Evolutionary conservation across 495 filamentous ascomycete genomes (phyloP).

Genomic region (Aspergillus mulundensis): DNA sequence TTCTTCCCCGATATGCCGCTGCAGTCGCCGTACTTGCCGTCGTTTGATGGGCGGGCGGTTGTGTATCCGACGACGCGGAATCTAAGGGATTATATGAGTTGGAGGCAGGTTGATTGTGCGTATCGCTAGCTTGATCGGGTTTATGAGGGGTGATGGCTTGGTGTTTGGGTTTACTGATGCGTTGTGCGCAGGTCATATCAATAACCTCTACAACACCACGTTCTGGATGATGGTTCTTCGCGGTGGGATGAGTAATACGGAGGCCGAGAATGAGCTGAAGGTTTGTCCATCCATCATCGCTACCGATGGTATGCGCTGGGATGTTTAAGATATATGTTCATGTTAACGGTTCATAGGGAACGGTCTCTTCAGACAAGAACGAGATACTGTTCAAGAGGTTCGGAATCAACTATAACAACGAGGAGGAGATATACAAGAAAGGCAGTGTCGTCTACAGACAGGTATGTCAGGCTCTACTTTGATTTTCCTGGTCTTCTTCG

Average conservation of each 20-base stretch:
- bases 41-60: conserved; percentile 89
- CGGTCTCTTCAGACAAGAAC: conserved; percentile 82
- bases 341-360: conserved; percentile 53
- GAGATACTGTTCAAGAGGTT: conserved; percentile 91
- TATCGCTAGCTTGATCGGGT: conserved; percentile 5
- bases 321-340: too few relatives aligned
- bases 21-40: conserved; percentile 66
- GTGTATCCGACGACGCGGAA: conserved; percentile 75
- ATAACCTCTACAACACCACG: conserved; percentile 96
- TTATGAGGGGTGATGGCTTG: not conserved
- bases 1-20: conserved; percentile 68
- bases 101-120: conserved; percentile 94
- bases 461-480: conserved; percentile 40
- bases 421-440: conserved; percentile 87
- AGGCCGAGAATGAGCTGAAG: conserved; percentile 75
- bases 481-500: not conserved
- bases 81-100: conserved; percentile 90
- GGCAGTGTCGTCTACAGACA: conserved; percentile 85
- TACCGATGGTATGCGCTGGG: not conserved
- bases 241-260: conserved; percentile 67
- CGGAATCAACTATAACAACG: conserved; percentile 95
- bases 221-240: conserved; percentile 85
- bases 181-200: conserved; percentile 71
- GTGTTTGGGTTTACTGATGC: not conserved
- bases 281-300: too few relatives aligned